phyloP scores from a whole-genome alignment of 495 filamentous ascomycete species.

The Aspergillus avenaceus region DNA sequence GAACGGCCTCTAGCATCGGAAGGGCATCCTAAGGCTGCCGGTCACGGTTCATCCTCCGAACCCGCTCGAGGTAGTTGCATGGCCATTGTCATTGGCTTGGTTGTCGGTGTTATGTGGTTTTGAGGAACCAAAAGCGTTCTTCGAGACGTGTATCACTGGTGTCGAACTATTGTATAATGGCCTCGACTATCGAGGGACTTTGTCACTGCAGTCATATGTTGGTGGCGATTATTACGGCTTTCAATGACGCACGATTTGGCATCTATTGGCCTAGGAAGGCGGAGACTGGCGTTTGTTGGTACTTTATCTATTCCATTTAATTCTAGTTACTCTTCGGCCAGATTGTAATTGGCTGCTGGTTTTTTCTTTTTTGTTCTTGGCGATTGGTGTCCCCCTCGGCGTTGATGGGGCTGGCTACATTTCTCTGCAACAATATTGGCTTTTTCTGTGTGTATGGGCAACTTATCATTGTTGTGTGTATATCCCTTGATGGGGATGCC shows the following conservation, averaged over 20 bases:
- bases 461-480: neutral
- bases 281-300: neutral
- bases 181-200: neutral
- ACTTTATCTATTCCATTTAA: neutral
- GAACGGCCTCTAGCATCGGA: slow-evolving; percentile 8
- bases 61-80: slow-evolving; percentile 38
- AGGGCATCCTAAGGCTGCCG: slow-evolving; percentile 25
- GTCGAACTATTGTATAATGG: neutral
- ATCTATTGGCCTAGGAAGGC: neutral
- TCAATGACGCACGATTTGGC: neutral
- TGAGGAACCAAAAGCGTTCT: slow-evolving; percentile 7
- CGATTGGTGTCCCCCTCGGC: neutral
- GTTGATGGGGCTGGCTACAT: neutral
- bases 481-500: neutral
- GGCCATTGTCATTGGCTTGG: slow-evolving; percentile 40
- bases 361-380: neutral
- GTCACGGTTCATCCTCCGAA: slow-evolving; percentile 21
- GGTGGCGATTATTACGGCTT: neutral
- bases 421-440: slow-evolving; percentile 1
- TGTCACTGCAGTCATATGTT: neutral
- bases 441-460: neutral
- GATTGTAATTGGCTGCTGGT: neutral
- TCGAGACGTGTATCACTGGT: neutral
- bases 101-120: slow-evolving; percentile 42
- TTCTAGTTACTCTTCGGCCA: neutral